Conservation (phyloP, 306 rosid genomes). For the Quercus bicolor region DNA sequence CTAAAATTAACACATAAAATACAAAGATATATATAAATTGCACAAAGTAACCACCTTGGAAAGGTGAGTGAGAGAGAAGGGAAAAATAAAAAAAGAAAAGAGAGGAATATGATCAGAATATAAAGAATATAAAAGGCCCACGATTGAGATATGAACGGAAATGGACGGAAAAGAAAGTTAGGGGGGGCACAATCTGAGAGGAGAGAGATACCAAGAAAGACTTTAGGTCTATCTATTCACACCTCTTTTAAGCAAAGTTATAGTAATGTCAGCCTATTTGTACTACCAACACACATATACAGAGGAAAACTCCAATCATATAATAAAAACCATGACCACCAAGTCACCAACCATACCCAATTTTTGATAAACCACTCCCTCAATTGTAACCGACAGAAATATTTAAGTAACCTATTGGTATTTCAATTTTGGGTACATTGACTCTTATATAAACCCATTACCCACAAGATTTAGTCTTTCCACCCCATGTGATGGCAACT, state of each 20-base stretch:
- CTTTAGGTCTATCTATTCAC: slow-evolving; percentile 48
- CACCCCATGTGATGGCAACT: slow-evolving; percentile 23
- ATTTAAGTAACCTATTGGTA: slow-evolving; percentile 31
- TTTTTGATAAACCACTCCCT: background rate
- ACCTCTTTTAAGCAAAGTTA: slow-evolving; percentile 46
- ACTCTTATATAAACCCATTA: background rate
- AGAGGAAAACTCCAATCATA: background rate
- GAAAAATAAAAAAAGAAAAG: background rate
- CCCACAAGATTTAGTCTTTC: background rate
- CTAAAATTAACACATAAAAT: slow-evolving; percentile 13
- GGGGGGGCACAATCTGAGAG: slow-evolving; percentile 20
- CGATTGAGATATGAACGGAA: slow-evolving; percentile 34
- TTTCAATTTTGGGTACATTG: slow-evolving; percentile 26
- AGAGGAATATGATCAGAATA: slow-evolving; percentile 35
- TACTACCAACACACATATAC: slow-evolving; percentile 22
- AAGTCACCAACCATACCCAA: background rate
- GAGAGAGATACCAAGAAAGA: slow-evolving; percentile 6
- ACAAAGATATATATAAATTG: slow-evolving; percentile 12
- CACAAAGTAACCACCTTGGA: slow-evolving; percentile 33
- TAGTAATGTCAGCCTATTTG: slow-evolving; percentile 21
- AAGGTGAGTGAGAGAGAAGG: slow-evolving; percentile 11
- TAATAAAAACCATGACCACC: slow-evolving; percentile 7
- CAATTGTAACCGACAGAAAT: slow-evolving; percentile 31
- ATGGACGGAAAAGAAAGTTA: slow-evolving; percentile 10
- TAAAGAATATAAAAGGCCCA: slow-evolving; percentile 39